Percentiles rank a stretch among this genome's conserved stretches.
Evolutionary conservation across 768 basidiomycete genomes (phyloP).

Genomic region (Pholiota molesta): DNA sequence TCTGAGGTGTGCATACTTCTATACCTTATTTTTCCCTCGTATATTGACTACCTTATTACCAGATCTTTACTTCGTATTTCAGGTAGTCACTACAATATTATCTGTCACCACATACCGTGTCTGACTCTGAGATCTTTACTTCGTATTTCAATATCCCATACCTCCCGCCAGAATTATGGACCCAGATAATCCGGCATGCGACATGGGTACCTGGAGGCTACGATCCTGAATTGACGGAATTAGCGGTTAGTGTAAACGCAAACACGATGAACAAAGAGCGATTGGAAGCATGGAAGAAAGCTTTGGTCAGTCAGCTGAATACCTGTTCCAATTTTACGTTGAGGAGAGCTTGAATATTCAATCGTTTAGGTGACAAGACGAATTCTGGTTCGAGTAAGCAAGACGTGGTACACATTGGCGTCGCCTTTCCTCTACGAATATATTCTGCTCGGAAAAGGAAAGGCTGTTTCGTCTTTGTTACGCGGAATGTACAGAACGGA

Average conservation of each 20-base stretch:
- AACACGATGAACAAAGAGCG: constrained; percentile 17
- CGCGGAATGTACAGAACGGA: constrained; percentile 8
- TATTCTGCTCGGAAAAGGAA: constrained; percentile 20
- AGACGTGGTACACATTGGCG: constrained; percentile 25
- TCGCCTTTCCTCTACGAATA: constrained; percentile 26
- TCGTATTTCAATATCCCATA: constrained; percentile 7
- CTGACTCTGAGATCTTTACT: not conserved
- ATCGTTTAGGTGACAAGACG: constrained; percentile 20
- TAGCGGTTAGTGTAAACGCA: constrained; percentile 12
- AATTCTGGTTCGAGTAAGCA: constrained; percentile 24
- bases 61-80: not conserved
- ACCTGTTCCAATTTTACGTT: not conserved
- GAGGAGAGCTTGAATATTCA: not conserved
- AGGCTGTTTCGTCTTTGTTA: constrained; percentile 14
- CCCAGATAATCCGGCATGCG: constrained; percentile 28
- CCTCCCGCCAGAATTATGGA: constrained; percentile 34
- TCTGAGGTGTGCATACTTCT: no score
- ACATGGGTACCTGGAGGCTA: constrained; percentile 26
- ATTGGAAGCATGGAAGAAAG: constrained; percentile 17
- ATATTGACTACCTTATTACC: no score
- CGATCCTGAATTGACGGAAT: constrained; percentile 17
- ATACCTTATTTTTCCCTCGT: no score
- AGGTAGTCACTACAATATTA: not conserved
- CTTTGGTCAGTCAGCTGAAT: constrained; percentile 29
- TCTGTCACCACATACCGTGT: no score